Percentiles rank a stretch among this genome's conserved stretches.
phyloP scores from a whole-genome alignment of 2,329 filamentous ascomycete species.

The Septoria petroselini region DNA sequence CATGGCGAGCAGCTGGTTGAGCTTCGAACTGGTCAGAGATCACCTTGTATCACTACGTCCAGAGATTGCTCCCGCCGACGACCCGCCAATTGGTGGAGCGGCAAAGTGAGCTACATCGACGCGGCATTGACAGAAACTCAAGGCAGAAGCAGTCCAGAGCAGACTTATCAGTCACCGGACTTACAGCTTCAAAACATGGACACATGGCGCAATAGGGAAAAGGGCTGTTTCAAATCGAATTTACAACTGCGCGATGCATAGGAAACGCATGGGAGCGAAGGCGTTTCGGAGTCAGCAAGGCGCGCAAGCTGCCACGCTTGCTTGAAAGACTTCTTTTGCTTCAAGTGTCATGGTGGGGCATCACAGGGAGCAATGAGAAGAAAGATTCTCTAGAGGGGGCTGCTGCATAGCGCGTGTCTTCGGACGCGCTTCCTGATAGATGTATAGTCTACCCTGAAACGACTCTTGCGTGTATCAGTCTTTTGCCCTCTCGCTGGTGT shows the following conservation, averaged over 20 bases:
- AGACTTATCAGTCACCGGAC: background rate
- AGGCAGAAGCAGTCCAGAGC: background rate
- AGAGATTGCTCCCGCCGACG: conserved; percentile 17
- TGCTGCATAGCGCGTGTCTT: conserved; percentile 5
- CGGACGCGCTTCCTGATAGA: conserved; percentile 1
- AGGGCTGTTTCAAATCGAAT: background rate
- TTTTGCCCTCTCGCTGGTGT: too few relatives aligned
- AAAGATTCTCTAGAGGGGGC: background rate
- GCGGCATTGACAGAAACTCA: background rate
- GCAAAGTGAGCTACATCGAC: conserved; percentile 8
- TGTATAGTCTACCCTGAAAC: conserved; percentile 9
- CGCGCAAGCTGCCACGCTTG: background rate
- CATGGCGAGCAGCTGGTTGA: conserved; percentile 98
- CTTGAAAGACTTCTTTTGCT: background rate
- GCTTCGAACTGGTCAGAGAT: conserved; percentile 90
- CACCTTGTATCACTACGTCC: conserved; percentile 58
- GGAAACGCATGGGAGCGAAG: conserved; percentile 1
- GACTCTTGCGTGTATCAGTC: background rate
- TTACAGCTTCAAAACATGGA: background rate
- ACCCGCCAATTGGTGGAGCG: conserved; percentile 16
- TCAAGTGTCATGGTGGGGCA: background rate
- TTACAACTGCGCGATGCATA: background rate
- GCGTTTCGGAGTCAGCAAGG: conserved; percentile 9
- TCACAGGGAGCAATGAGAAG: conserved; percentile 3
- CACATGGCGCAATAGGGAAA: conserved; percentile 1